Evolutionary conservation across 352 stramenopile species (phyloP).

Genomic region (Phytophthora cactorum): DNA sequence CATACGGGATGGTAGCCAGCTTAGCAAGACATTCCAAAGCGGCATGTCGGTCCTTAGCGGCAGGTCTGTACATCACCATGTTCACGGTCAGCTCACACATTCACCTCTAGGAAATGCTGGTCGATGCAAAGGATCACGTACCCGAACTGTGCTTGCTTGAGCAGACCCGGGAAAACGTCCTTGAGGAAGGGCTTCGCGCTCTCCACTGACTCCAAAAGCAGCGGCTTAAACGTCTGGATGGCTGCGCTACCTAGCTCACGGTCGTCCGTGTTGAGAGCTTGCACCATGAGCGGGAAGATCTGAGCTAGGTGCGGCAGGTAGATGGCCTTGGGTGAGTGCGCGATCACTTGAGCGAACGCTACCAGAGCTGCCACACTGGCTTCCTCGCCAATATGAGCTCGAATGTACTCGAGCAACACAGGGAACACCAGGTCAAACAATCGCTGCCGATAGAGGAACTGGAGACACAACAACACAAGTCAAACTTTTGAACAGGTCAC

Average conservation of each 20-base stretch:
- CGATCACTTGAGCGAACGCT: constrained; percentile 80
- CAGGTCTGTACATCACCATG: constrained; percentile 36
- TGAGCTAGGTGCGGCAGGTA: constrained; percentile 76
- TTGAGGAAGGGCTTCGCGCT: constrained; percentile 86
- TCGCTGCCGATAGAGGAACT: constrained; percentile 85
- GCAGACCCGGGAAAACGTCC: constrained; percentile 81
- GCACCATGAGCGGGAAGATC: constrained; percentile 87
- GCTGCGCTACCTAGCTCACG: constrained; percentile 76
- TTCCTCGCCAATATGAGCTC: constrained; percentile 38
- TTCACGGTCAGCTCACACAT: constrained; percentile 5
- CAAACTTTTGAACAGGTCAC: not conserved
- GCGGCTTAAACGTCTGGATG: constrained; percentile 78
- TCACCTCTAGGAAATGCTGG: not conserved
- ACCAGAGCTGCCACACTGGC: constrained; percentile 73
- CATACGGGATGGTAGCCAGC: constrained; percentile 83
- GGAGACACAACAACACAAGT: constrained; percentile 3
- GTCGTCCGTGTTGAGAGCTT: constrained; percentile 81
- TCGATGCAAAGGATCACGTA: constrained; percentile 33
- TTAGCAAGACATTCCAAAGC: constrained; percentile 82
- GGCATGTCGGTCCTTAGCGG: constrained; percentile 71
- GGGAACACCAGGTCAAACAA: constrained; percentile 85
- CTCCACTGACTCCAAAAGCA: constrained; percentile 81
- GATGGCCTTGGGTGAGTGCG: constrained; percentile 81
- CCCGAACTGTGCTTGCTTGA: constrained; percentile 85
- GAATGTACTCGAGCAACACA: constrained; percentile 69